Conservation (phyloP, 305 asterid species). For the Petunia hybrid region DNA sequence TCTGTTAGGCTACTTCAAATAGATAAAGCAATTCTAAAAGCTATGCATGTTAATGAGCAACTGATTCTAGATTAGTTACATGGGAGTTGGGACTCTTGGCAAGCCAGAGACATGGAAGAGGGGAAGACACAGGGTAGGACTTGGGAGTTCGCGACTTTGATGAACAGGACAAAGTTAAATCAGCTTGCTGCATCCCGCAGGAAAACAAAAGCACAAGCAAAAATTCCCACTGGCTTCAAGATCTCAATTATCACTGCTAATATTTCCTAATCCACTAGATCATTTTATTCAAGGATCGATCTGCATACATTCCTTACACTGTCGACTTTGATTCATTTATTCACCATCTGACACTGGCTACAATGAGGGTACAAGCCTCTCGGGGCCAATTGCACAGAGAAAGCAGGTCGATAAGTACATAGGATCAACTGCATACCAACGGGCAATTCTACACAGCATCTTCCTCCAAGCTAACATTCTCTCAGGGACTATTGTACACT, state of each 20-base stretch:
- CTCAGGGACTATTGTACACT: slow-evolving; percentile 24
- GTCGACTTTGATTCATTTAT: not conserved
- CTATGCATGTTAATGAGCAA: not conserved
- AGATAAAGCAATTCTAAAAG: not conserved
- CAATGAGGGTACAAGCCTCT: not conserved
- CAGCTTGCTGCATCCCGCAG: not conserved
- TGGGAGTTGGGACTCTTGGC: too few relatives aligned
- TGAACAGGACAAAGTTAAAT: not conserved
- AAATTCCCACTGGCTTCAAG: not conserved
- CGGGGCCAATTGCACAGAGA: not conserved
- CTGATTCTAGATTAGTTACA: not conserved
- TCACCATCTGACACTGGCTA: not conserved
- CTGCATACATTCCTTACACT: not conserved
- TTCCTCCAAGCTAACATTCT: not conserved
- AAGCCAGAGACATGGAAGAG: too few relatives aligned
- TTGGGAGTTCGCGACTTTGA: too few relatives aligned
- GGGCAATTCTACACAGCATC: not conserved
- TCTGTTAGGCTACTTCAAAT: not conserved
- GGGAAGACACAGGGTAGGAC: too few relatives aligned
- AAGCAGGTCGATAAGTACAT: not conserved
- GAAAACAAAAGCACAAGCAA: not conserved
- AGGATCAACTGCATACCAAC: not conserved
- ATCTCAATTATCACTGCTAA: not conserved
- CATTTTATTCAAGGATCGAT: not conserved
- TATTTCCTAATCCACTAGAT: not conserved